phyloP scores from a whole-genome alignment of 257 asterid genomes.

The Ophiorrhiza pumila region DNA sequence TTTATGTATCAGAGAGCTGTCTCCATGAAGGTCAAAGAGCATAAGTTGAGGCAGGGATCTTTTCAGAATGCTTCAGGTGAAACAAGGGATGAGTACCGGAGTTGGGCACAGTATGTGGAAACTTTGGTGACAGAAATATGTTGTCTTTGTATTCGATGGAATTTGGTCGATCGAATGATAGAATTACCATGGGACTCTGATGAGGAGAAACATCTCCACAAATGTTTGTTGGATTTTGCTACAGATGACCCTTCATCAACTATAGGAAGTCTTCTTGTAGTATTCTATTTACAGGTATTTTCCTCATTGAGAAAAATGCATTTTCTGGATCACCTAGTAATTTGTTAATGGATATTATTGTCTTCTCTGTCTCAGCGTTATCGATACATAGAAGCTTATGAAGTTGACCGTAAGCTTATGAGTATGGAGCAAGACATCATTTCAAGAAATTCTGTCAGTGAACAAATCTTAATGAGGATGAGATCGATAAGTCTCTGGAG shows the following conservation, averaged over 20 bases:
- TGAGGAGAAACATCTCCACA: conserved; percentile 87
- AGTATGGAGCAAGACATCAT: conserved; percentile 63
- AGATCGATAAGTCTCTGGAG: conserved; percentile 66
- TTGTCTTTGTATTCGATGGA: conserved; percentile 76
- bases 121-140: conserved; percentile 80
- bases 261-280: conserved; percentile 91
- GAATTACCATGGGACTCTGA: conserved; percentile 91
- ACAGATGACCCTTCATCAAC: conserved; percentile 58
- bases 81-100: conserved; percentile 36
- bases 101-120: conserved; percentile 73
- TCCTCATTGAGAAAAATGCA: neutral
- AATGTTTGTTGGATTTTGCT: conserved; percentile 69
- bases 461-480: conserved; percentile 46
- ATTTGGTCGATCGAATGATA: conserved; percentile 78
- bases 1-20: conserved; percentile 85
- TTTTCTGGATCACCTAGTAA: conserved; percentile 19
- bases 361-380: conserved; percentile 54
- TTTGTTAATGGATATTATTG: conserved; percentile 19
- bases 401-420: conserved; percentile 68
- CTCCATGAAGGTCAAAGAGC: conserved; percentile 61
- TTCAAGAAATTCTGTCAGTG: conserved; percentile 39
- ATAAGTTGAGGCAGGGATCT: conserved; percentile 38
- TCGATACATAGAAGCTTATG: conserved; percentile 81
- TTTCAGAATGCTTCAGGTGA: conserved; percentile 30
- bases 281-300: conserved; percentile 86